These are phyloP conservation scores for Lathyrus oleraceus DNA, from an alignment of 306 rosid genomes.

Conservation along the genomic window DNA sequence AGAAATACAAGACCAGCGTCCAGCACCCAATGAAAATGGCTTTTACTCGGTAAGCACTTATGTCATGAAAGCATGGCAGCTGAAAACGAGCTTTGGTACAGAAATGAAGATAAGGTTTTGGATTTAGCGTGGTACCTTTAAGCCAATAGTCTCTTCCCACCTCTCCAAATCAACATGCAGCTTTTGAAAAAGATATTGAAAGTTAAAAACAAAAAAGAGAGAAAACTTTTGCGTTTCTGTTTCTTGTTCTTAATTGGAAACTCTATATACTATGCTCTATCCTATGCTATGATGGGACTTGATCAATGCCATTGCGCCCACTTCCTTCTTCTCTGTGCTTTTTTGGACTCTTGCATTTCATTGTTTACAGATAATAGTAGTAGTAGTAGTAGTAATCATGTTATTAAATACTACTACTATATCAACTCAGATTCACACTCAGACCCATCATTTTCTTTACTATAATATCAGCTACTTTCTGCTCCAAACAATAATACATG, in stretches of 20 bases:
- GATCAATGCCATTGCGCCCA: conserved; percentile 32
- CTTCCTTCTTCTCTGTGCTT: conserved; percentile 31
- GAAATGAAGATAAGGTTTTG: conserved; percentile 64
- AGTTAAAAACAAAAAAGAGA: neutral
- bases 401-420: neutral
- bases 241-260: conserved; percentile 35
- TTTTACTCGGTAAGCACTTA: conserved; percentile 35
- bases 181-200: conserved; percentile 35
- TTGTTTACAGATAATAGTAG: neutral
- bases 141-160: conserved; percentile 49
- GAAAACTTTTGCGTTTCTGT: neutral
- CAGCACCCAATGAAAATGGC: conserved; percentile 32
- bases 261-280: conserved; percentile 12
- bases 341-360: conserved; percentile 40
- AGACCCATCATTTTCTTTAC: conserved; percentile 41
- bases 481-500: conserved; percentile 18
- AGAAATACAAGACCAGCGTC: neutral
- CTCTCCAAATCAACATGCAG: conserved; percentile 50
- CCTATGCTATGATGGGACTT: conserved; percentile 40
- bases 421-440: neutral
- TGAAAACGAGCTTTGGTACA: conserved; percentile 7
- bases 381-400: neutral
- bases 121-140: conserved; percentile 45
- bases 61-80: conserved; percentile 23
- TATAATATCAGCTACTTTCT: conserved; percentile 21